These are phyloP conservation scores for Neotropicomus parvogracilis DNA, from an alignment of 1,284 basidiomycete species.

Conservation along the genomic window DNA sequence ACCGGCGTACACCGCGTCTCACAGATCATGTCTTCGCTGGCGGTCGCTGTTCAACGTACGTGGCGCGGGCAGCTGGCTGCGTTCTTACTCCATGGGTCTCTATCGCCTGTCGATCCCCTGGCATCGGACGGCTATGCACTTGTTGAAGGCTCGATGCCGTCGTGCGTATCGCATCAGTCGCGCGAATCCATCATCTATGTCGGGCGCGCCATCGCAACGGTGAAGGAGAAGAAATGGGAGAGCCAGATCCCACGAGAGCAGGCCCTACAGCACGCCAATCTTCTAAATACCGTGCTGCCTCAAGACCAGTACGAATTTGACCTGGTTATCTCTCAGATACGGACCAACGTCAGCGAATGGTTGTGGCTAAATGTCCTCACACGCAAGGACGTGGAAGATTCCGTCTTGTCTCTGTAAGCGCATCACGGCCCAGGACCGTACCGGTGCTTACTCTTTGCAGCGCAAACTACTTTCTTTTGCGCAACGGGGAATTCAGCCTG, in stretches of 20 bases:
- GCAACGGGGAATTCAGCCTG: conserved; percentile 83
- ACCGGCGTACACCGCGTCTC: conserved; percentile 75
- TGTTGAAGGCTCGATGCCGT: conserved; percentile 66
- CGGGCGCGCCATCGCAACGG: conserved; percentile 81
- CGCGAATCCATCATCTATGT: conserved; percentile 83
- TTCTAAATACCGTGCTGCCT: conserved; percentile 64
- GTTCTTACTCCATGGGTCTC: conserved; percentile 74
- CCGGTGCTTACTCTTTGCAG: conserved; percentile 36
- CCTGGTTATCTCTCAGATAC: conserved; percentile 63
- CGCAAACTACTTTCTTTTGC: conserved; percentile 81
- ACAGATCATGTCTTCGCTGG: conserved; percentile 64
- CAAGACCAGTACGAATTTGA: conserved; percentile 78
- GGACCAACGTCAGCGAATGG: conserved; percentile 81
- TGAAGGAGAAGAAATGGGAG: conserved; percentile 76
- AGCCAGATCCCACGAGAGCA: conserved; percentile 68
- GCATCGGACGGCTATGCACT: conserved; percentile 53
- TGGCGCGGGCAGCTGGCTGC: conserved; percentile 78
- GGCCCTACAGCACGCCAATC: conserved; percentile 57
- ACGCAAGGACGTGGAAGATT: conserved; percentile 73
- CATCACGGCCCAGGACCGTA: conserved; percentile 5
- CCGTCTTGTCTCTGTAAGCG: conserved; percentile 67
- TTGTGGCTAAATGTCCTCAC: conserved; percentile 88
- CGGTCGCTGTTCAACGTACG: conserved; percentile 69
- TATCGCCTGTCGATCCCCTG: conserved; percentile 55
- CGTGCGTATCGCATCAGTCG: conserved; percentile 66